phyloP scores from a whole-genome alignment of 2,329 filamentous ascomycete genomes.

The Xylariaceae sp. region DNA sequence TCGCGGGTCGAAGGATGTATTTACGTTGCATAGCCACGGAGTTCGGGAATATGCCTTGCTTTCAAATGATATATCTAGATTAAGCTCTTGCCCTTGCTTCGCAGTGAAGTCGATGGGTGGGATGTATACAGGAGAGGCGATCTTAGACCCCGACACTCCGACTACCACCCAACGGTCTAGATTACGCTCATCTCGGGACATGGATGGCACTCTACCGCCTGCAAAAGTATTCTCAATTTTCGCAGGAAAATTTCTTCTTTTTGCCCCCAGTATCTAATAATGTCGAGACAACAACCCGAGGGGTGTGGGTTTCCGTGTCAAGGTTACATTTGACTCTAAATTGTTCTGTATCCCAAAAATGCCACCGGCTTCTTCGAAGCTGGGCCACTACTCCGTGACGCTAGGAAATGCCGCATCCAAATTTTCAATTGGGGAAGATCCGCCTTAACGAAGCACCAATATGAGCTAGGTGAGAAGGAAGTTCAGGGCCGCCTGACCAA shows the following conservation, averaged over 20 bases:
- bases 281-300: constrained; percentile 22
- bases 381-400: constrained; percentile 2
- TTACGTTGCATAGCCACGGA: constrained; percentile 32
- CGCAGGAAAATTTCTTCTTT: constrained; percentile 12
- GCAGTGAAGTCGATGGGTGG: not conserved
- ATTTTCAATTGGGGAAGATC: not conserved
- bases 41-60: constrained; percentile 22
- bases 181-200: constrained; percentile 12
- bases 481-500: not conserved
- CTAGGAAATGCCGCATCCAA: not conserved
- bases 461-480: constrained; percentile 6
- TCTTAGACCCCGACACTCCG: not conserved
- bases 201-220: constrained; percentile 16
- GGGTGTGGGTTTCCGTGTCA: constrained; percentile 23
- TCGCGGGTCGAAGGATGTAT: constrained; percentile 1
- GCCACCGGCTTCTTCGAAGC: not conserved
- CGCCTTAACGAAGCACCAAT: constrained; percentile 8
- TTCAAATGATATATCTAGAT: not conserved
- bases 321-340: constrained; percentile 26
- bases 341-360: constrained; percentile 13
- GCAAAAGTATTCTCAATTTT: constrained; percentile 14
- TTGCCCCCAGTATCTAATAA: constrained; percentile 13
- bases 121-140: not conserved
- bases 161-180: not conserved
- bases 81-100: not conserved